These are phyloP conservation scores for Blastomyces percursus DNA, from an alignment of 2,329 filamentous ascomycete species.

Conservation along the genomic window DNA sequence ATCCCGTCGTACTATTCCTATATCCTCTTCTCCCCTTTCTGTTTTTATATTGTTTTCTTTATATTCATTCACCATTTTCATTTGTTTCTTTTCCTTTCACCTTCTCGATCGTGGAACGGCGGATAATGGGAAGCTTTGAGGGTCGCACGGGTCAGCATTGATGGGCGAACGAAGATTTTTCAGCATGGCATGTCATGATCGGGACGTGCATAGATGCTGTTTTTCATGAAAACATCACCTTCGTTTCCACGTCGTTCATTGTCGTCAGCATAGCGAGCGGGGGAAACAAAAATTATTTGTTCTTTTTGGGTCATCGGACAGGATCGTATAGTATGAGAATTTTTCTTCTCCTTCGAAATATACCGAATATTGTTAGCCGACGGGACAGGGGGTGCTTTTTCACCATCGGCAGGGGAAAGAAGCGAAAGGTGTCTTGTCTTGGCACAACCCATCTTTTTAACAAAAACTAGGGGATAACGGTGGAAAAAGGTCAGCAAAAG, in stretches of 20 bases:
- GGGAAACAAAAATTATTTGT: not conserved
- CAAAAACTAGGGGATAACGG: constrained; percentile 6
- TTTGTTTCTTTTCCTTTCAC: not conserved
- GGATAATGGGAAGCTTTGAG: constrained; percentile 3
- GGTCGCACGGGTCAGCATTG: constrained; percentile 1
- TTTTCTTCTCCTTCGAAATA: not conserved
- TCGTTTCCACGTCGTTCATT: constrained; percentile 7
- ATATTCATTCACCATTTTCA: not conserved
- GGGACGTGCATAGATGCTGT: constrained; percentile 9
- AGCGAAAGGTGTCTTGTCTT: constrained; percentile 1
- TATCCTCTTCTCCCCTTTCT: not conserved
- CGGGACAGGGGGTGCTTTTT: not conserved
- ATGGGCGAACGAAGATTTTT: constrained; percentile 8
- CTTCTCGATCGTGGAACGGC: constrained; percentile 5
- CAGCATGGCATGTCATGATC: constrained; percentile 6
- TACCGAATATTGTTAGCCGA: not conserved
- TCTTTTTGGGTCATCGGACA: not conserved
- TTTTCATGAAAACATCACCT: constrained; percentile 6
- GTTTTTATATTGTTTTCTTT: not conserved
- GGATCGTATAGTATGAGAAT: not conserved
- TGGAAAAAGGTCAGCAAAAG: constrained; percentile 6
- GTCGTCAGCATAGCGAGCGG: constrained; percentile 14
- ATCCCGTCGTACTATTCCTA: constrained; percentile 3
- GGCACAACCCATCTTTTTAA: constrained; percentile 11
- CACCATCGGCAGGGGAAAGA: not conserved